Conservation (phyloP, 2,329 filamentous ascomycete genomes). For the Amesomyces nigricolor region DNA sequence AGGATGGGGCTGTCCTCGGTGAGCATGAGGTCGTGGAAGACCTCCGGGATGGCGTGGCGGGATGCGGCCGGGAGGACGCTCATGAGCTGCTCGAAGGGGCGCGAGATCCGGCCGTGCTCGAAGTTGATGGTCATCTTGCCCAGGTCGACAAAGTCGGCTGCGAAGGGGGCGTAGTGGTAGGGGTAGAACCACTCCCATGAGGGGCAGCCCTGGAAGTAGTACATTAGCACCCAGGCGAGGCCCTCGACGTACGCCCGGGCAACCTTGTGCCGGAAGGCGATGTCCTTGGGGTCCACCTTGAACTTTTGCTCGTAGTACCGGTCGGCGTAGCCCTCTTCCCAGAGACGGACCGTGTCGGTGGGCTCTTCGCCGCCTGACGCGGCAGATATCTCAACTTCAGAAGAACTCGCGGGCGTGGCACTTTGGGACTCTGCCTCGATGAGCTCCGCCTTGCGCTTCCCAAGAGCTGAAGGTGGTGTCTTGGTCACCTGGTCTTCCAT, state of each 20-base stretch:
- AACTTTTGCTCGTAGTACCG: slow-evolving; percentile 98
- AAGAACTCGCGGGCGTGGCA: slow-evolving; percentile 53
- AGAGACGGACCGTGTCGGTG: slow-evolving; percentile 78
- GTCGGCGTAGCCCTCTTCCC: slow-evolving; percentile 93
- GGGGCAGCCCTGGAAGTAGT: slow-evolving; percentile 97
- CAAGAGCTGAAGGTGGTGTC: slow-evolving; percentile 27
- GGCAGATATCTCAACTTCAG: slow-evolving; percentile 42
- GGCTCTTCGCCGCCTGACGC: slow-evolving; percentile 57
- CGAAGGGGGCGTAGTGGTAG: slow-evolving; percentile 97
- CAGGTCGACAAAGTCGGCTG: slow-evolving; percentile 85
- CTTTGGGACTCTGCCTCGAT: slow-evolving; percentile 56
- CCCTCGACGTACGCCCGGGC: slow-evolving; percentile 91
- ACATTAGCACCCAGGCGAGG: slow-evolving; percentile 88
- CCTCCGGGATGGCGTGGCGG: slow-evolving; percentile 79
- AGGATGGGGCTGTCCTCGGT: slow-evolving; percentile 84
- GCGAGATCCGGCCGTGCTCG: slow-evolving; percentile 77
- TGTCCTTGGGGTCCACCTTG: slow-evolving; percentile 70
- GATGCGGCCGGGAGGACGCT: slow-evolving; percentile 92
- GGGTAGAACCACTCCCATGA: slow-evolving; percentile 99
- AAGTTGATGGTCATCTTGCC: slow-evolving; percentile 75
- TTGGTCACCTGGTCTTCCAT: slow-evolving; percentile 15
- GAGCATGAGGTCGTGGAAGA: slow-evolving; percentile 89
- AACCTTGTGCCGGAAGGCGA: slow-evolving; percentile 82
- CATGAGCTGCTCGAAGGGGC: slow-evolving; percentile 96
- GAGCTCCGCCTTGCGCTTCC: slow-evolving; percentile 71